Conservation (phyloP, 306 rosid species). For the Rosa lucieae region DNA sequence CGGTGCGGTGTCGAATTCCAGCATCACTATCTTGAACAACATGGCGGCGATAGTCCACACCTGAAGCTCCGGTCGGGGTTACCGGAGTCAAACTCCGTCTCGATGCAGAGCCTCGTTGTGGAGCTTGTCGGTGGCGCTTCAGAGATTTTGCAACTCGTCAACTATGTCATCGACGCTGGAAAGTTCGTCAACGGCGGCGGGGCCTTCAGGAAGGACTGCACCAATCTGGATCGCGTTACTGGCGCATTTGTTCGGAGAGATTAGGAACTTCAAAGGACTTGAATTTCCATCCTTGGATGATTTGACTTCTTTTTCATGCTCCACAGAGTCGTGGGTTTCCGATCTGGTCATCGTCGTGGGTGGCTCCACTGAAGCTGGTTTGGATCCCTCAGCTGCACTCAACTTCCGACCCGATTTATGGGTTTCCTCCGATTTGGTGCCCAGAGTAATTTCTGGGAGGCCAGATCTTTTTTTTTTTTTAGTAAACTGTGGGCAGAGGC, state of each 20-base stretch:
- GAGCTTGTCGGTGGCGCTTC: constrained; percentile 23
- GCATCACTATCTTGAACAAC: no score
- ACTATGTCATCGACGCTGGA: constrained; percentile 43
- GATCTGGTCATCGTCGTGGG: constrained; percentile 44
- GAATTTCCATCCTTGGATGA: constrained; percentile 26
- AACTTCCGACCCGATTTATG: no score
- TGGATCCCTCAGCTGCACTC: no score
- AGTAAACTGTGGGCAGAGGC: no score
- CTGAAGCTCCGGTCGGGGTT: no score
- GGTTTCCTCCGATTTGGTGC: no score
- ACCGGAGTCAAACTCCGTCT: no score
- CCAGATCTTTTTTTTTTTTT: no score
- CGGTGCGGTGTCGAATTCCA: no score
- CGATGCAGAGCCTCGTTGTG: constrained; percentile 12
- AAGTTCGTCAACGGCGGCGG: constrained; percentile 23
- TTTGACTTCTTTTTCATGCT: constrained; percentile 20
- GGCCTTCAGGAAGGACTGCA: constrained; percentile 72
- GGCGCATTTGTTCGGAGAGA: constrained; percentile 77
- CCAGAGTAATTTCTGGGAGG: no score
- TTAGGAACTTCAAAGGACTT: constrained; percentile 47
- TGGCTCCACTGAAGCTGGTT: no score
- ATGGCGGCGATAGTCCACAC: no score
- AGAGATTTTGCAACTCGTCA: constrained; percentile 48
- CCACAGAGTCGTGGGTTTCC: constrained; percentile 44
- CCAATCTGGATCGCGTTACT: constrained; percentile 91